Conservation (phyloP, 1,139 yeast genomes). For the Scheffersomyces insectosa region DNA sequence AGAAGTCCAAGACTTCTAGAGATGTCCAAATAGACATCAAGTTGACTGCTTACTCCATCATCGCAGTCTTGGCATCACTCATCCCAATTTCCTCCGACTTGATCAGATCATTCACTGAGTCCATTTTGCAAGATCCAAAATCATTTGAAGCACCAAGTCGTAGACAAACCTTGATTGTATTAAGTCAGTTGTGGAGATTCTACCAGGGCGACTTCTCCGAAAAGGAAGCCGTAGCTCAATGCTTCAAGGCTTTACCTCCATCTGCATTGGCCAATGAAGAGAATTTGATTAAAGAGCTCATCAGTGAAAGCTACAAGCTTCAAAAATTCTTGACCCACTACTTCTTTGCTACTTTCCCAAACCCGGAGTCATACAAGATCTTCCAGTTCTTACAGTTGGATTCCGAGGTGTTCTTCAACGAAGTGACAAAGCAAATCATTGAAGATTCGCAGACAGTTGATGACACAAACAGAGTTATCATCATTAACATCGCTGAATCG, state of each 20-base stretch:
- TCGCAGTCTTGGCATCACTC: constrained; percentile 76
- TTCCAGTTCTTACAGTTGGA: constrained; percentile 24
- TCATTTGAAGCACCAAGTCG: constrained; percentile 19
- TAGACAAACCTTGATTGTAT: constrained; percentile 39
- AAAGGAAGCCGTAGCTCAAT: constrained; percentile 12
- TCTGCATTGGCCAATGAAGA: constrained; percentile 14
- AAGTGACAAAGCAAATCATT: constrained; percentile 24
- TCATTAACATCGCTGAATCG: constrained; percentile 46
- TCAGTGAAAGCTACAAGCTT: constrained; percentile 30
- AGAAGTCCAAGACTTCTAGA: constrained; percentile 17
- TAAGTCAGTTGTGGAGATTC: constrained; percentile 45
- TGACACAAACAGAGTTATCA: constrained; percentile 22
- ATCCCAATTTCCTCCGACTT: constrained; percentile 66
- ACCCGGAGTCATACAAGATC: constrained; percentile 19
- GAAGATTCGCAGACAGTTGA: constrained; percentile 14
- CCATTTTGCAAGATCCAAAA: constrained; percentile 48
- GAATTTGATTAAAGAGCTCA: constrained; percentile 16
- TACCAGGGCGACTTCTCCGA: constrained; percentile 20
- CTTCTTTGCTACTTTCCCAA: constrained; percentile 22
- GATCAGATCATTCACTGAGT: constrained; percentile 66
- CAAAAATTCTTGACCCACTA: constrained; percentile 32
- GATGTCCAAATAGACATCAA: constrained; percentile 63
- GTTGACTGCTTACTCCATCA: constrained; percentile 77
- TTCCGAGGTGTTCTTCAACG: constrained; percentile 22
- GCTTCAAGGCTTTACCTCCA: constrained; percentile 19